Evolutionary conservation across 2,329 filamentous ascomycete species (phyloP).

Genomic region (Talaromyces verruculosus): DNA sequence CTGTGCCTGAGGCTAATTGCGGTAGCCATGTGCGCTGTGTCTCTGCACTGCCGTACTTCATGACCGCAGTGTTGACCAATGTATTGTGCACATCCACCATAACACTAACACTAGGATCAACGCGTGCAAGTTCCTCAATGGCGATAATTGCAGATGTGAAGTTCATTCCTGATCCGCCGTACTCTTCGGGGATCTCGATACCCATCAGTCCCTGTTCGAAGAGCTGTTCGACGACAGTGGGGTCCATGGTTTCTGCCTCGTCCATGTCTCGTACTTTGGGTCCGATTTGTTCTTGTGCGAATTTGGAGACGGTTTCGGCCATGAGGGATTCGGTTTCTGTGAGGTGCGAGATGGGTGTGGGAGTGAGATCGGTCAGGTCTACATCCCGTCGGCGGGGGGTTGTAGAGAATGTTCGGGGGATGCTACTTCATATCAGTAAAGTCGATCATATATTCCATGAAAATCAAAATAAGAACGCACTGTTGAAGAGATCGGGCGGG

Average conservation of each 20-base stretch:
- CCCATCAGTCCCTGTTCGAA: slow-evolving; percentile 98
- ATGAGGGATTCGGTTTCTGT: slow-evolving; percentile 88
- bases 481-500: slow-evolving; percentile 43
- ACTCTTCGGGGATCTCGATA: slow-evolving; percentile 96
- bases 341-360: slow-evolving; percentile 89
- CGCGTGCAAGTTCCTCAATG: slow-evolving; percentile 92
- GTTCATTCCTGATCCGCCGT: slow-evolving; percentile 96
- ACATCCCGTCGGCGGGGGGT: slow-evolving; percentile 57
- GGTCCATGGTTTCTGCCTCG: slow-evolving; percentile 92
- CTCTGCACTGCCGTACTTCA: slow-evolving; percentile 77
- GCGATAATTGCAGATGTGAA: slow-evolving; percentile 94
- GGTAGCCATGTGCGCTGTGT: slow-evolving; percentile 86
- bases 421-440: too few species aligned
- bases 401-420: slow-evolving; percentile 58
- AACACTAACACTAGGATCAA: slow-evolving; percentile 93
- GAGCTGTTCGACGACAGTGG: slow-evolving; percentile 79
- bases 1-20: slow-evolving; percentile 82
- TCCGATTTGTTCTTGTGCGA: slow-evolving; percentile 82
- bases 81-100: slow-evolving; percentile 98
- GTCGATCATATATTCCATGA: too few species aligned
- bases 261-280: slow-evolving; percentile 97
- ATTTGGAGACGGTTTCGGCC: slow-evolving; percentile 85
- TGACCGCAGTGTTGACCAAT: slow-evolving; percentile 86
- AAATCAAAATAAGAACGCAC: slow-evolving; percentile 31
- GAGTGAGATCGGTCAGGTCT: slow-evolving; percentile 74